Evolutionary conservation across 805 yeast species (phyloP), one percentile per base, ranked within the genome.

Genomic region (Candida xyloterini): DNA sequence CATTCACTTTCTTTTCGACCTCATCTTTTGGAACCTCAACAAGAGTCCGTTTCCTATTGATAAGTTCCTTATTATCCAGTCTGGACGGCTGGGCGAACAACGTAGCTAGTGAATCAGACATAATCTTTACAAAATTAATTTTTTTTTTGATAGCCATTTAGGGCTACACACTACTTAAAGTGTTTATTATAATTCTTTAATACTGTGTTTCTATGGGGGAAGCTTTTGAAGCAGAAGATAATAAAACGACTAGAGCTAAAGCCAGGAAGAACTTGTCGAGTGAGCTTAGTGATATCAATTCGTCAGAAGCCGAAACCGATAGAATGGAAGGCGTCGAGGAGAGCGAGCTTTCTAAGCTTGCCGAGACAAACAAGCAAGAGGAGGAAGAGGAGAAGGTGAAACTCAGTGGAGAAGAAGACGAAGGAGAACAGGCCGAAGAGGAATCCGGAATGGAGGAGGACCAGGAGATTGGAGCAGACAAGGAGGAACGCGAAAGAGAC

Each of bases 301-400:
- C 79, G 50, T 82, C 93, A 11, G 96, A 89, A 62, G 95, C 93
- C 13, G 97, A 89, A 58, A 89, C 97, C 0, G 96, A 89, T 56
- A 82, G 78, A 52, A 78, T 88, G 86, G 91, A 79, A 27, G 62
- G 56, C 15, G 37, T 60, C 30, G 88, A 75, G n/a, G 74, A 71
- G 25, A 72, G 83, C 14, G 69, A 76, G 26, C 55, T 84, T 46
- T 67, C 62, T 15, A 62, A 68, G 4, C 51, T 69, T 35, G 68
- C 67, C 7, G 48, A 53, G 68, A 65, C 44, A 56, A 70, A 15
- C 36, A 33, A 36, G 23, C 43, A 39, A n/a, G 43, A 37, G 8
- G 36, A 38, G 4, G 48, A 35, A n/a, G 41, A 41, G n/a, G 39
- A 30, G 42, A 34, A 27, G 28, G 31, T 30, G 39, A 46, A 18